Base-by-base conservation (phyloP, 441 rosid species). In the Hypseocharis bilobata region DNA sequence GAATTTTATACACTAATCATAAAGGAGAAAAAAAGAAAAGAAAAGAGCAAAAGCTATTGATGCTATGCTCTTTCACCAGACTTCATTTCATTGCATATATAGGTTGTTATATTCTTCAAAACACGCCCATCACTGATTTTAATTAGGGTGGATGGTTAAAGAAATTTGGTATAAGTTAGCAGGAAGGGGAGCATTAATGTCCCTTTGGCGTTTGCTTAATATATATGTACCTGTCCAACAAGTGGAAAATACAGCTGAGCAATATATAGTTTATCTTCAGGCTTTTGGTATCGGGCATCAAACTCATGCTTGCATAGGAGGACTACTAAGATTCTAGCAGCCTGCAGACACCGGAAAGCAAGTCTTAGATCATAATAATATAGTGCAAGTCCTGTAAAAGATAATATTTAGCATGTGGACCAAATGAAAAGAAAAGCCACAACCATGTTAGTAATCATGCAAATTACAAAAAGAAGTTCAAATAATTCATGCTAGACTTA, bases 211-310 rank as follows among this genome's bases (percentile, higher is more conserved):
- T 49, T 49, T 49, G 56, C 20, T 17, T 26, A 4, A 17, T 22
- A 63, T 29, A 49, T 47, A 74, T 22, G 47, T 75, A 94, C 99
- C 98, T 89, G 98, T 66, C 96, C 98, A 20, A 94, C 85, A 71
- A 94, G 87, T 34, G 99, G 96, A 76, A 88, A 91, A 80, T 94
- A 91, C 44, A 89, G 81, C 73, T 94, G 99, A 28, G 98, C 96
- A 57, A 94, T 94, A 67, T 94, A 94, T 49, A 91, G 85, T 80
- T 94, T 94, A 85, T 94, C 99, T 84, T 94, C 99, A 59, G 92
- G 94, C 86, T 91, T 94, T 68, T 94, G 98, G 79, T 94, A 94
- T 68, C 98, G 98, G 75, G 86, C 87, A 81, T 94, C 99, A 79
- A 86, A 94, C 72, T 91, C 98, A 74, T 91, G 96, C 82, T 94